Evolutionary conservation across 345 rosid species (phyloP).

Genomic region (Camelina laxa): DNA sequence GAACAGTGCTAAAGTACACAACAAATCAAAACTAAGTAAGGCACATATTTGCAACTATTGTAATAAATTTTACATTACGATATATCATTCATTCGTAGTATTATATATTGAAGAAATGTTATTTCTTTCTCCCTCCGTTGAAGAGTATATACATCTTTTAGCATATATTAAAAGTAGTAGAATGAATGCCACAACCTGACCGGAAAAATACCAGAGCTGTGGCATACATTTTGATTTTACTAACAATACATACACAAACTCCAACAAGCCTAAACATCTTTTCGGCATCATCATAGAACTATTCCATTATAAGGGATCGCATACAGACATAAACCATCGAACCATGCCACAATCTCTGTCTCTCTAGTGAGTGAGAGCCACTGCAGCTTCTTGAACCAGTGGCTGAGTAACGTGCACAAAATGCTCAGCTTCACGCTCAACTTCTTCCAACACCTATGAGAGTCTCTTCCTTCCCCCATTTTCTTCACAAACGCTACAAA

Average conservation of each 20-base stretch:
- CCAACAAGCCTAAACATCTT: slow-evolving; percentile 16
- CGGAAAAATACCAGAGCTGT: slow-evolving; percentile 31
- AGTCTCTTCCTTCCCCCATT: slow-evolving; percentile 82
- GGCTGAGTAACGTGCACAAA: slow-evolving; percentile 80
- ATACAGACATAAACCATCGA: slow-evolving; percentile 32
- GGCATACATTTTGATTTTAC: slow-evolving; percentile 17
- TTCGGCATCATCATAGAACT: slow-evolving; percentile 16
- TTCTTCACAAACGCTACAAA: slow-evolving; percentile 92
- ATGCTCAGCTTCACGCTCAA: slow-evolving; percentile 92
- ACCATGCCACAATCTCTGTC: background rate
- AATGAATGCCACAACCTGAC: slow-evolving; percentile 28
- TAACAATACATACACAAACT: slow-evolving; percentile 19
- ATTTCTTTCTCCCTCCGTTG: background rate
- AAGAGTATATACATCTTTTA: background rate
- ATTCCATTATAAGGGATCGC: background rate
- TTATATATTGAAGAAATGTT: background rate
- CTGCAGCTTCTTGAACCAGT: slow-evolving; percentile 76
- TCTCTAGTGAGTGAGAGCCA: slow-evolving; percentile 64
- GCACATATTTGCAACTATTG: background rate
- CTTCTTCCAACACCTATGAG: slow-evolving; percentile 66
- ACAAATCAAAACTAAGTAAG: background rate
- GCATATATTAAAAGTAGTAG: background rate
- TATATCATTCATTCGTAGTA: background rate
- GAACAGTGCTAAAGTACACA: background rate
- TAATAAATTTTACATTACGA: background rate